phyloP scores from a whole-genome alignment of 140 eudicot genomes.

The Erigeron philadelphicus region DNA sequence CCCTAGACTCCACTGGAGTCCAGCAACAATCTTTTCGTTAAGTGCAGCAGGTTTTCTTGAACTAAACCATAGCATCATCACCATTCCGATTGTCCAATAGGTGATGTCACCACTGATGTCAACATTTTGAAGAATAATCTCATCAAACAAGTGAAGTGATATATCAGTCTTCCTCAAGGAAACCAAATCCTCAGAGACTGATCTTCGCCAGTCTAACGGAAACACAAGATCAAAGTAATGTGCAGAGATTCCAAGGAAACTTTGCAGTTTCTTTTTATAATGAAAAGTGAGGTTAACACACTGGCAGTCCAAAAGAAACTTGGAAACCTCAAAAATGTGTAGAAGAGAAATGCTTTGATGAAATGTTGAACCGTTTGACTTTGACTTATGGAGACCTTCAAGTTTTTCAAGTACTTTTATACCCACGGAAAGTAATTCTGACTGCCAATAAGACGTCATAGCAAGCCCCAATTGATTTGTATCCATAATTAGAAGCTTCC shows the following conservation, averaged over 20 bases:
- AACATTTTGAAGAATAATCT: conserved; percentile 25
- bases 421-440: background rate
- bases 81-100: conserved; percentile 43
- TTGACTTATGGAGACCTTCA: conserved; percentile 20
- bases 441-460: conserved; percentile 16
- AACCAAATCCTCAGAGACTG: conserved; percentile 29
- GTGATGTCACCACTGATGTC: conserved; percentile 23
- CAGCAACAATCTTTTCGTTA: conserved; percentile 10
- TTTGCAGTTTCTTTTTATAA: conserved; percentile 8
- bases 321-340: conserved; percentile 37
- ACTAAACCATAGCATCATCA: conserved; percentile 43
- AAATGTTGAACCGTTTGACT: conserved; percentile 17
- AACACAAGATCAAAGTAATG: conserved; percentile 29
- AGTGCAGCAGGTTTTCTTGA: conserved; percentile 28
- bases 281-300: conserved; percentile 11
- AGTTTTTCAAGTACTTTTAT: conserved; percentile 26
- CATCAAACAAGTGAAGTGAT: conserved; percentile 38
- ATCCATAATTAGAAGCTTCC: conserved; percentile 15
- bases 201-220: conserved; percentile 47
- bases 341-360: conserved; percentile 30
- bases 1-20: background rate
- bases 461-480: conserved; percentile 33
- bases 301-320: conserved; percentile 31
- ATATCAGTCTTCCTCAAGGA: conserved; percentile 32
- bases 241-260: conserved; percentile 22